These are phyloP conservation scores for Dissoconium aciculare DNA, from an alignment of 2,329 filamentous ascomycete genomes.

Conservation along the genomic window DNA sequence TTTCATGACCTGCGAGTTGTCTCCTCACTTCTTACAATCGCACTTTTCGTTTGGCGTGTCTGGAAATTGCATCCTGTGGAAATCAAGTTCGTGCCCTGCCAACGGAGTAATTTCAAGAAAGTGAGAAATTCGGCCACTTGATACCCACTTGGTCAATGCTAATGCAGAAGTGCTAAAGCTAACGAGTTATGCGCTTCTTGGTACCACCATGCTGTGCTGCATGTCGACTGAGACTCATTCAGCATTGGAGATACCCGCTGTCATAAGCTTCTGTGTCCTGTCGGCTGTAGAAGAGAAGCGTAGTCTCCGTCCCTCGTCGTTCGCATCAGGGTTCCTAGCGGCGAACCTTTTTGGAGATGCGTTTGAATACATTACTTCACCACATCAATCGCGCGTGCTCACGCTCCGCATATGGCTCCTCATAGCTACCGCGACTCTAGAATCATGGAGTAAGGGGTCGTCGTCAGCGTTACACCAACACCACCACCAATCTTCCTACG, in stretches of 20 bases:
- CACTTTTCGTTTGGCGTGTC: background rate
- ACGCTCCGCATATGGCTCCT: background rate
- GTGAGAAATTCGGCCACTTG: background rate
- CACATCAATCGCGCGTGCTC: background rate
- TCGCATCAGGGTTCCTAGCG: background rate
- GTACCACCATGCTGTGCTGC: background rate
- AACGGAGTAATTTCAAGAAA: background rate
- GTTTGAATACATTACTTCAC: background rate
- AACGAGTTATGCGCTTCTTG: background rate
- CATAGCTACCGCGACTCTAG: background rate
- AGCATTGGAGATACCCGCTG: background rate
- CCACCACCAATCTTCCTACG: background rate
- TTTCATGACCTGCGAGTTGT: background rate
- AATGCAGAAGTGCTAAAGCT: background rate
- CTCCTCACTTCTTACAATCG: background rate
- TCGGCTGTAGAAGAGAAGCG: background rate
- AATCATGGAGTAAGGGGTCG: background rate
- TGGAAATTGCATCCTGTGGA: background rate
- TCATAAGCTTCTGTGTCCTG: constrained; percentile 1
- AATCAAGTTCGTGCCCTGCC: background rate
- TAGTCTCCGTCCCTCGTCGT: background rate
- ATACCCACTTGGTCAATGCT: background rate
- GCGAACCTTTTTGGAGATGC: background rate
- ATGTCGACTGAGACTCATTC: background rate
- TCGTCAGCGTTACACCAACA: background rate